Evolutionary conservation across 2,329 filamentous ascomycete genomes (phyloP).

Genomic region (Ceratocystis lukuohia): DNA sequence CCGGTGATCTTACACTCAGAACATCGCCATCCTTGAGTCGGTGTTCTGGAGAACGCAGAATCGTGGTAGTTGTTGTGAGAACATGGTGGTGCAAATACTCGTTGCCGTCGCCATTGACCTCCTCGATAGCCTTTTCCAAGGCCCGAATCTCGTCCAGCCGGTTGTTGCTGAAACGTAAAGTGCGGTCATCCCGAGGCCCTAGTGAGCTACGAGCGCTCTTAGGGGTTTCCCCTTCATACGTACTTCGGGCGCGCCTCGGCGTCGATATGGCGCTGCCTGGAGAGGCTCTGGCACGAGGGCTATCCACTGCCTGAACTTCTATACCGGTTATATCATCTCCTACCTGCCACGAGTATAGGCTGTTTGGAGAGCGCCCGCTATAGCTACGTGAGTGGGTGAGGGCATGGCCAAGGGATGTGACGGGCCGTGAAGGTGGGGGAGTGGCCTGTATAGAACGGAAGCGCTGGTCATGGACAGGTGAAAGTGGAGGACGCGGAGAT

Average conservation of each 20-base stretch:
- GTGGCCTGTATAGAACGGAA: slow-evolving; percentile 7
- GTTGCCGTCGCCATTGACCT: slow-evolving; percentile 19
- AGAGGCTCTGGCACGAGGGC: slow-evolving; percentile 36
- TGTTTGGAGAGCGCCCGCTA: slow-evolving; percentile 32
- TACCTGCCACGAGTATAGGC: slow-evolving; percentile 42
- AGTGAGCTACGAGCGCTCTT: slow-evolving; percentile 11
- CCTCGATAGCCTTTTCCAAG: slow-evolving; percentile 26
- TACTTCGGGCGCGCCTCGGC: slow-evolving; percentile 13
- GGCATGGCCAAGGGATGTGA: slow-evolving; percentile 12
- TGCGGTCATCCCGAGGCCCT: slow-evolving; percentile 8
- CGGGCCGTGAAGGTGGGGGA: slow-evolving; percentile 11
- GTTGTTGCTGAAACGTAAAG: slow-evolving; percentile 21
- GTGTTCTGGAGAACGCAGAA: slow-evolving; percentile 12
- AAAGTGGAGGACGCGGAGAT: slow-evolving; percentile 3
- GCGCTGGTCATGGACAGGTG: slow-evolving; percentile 10
- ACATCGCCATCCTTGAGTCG: slow-evolving; percentile 7
- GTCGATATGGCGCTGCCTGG: not conserved
- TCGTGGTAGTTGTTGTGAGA: slow-evolving; percentile 18
- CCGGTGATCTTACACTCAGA: not conserved
- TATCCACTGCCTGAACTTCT: slow-evolving; percentile 42
- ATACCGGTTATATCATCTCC: slow-evolving; percentile 45
- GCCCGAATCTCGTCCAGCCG: slow-evolving; percentile 28
- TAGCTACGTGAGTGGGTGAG: slow-evolving; percentile 15
- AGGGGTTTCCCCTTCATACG: slow-evolving; percentile 7
- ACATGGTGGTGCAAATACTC: slow-evolving; percentile 18